Evolutionary conservation across 495 filamentous ascomycete species (phyloP), one percentile per base, ranked within the genome.

Genomic region (Hypoxylon crocopeplum): DNA sequence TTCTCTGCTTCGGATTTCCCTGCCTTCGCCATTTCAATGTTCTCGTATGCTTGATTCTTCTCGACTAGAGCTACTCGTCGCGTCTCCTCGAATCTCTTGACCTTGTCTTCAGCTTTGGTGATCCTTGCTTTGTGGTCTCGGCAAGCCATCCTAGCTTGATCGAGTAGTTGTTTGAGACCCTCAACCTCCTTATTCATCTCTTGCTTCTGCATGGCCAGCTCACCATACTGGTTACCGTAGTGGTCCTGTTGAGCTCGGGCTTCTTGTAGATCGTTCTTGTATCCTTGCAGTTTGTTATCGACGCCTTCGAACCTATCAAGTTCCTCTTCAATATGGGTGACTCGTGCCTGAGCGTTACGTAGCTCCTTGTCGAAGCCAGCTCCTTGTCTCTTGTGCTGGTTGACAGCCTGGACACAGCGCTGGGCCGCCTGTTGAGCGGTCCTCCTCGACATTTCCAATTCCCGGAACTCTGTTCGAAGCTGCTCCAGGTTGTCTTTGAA

Each of bases 21-120:
- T 15, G 69, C 62, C 53, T 83, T 79, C 5, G 76, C 72, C 2
- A 79, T 67, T 4, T 83, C 76, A 13, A 89, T 72, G 2, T 44
- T 62, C 11, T 80, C 76, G 20, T 88, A 65, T 1, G 86, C 85
- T 10, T 70, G 51, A 66, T 95, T 96, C 64, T 92, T 91, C 11
- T 87, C 78, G 1, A 71, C 65, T 3, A 96, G 70, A 11, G 78
- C 78, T 5, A 82, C 66, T 22, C 75, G 73, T 24, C 86, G 84
- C 25, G 79, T 72, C 3, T 83, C 75, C 1, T 67, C 60, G 10
- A 81, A 74, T 40, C 77, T 75, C 21, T 76, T 69, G 7, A 79
- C 67, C 66, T 88, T 91, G 29, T 73, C 73, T 50, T 86, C 76
- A 15, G 83, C 82, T 68, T 91, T 87, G 10, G 56, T 67, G 7